phyloP scores from a whole-genome alignment of 2,329 filamentous ascomycete genomes.

The Neonectria punicea region DNA sequence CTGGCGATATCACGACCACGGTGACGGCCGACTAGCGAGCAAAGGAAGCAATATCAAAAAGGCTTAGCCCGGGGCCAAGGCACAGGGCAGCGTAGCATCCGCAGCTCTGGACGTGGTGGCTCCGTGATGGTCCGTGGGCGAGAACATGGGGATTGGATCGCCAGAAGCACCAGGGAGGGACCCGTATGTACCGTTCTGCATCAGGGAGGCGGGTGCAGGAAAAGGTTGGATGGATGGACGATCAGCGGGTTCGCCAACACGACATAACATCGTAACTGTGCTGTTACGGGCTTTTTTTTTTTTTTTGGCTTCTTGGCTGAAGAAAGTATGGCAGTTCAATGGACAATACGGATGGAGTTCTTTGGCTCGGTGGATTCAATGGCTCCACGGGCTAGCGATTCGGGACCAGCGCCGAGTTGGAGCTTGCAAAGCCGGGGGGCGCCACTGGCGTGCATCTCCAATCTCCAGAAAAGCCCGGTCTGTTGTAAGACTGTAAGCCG shows the following conservation, averaged over 20 bases:
- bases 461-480: slow-evolving; percentile 22
- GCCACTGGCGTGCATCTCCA: slow-evolving; percentile 19
- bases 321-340: neutral
- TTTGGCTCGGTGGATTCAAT: neutral
- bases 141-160: slow-evolving; percentile 3
- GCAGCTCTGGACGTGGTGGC: slow-evolving; percentile 2
- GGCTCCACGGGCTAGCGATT: slow-evolving; percentile 10
- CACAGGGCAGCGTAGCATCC: slow-evolving; percentile 26
- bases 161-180: neutral
- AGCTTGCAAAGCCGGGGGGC: slow-evolving; percentile 1
- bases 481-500: neutral
- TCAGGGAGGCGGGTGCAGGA: neutral
- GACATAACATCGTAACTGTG: neutral
- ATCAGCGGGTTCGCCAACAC: neutral
- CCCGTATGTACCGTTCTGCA: neutral
- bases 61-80: slow-evolving; percentile 35
- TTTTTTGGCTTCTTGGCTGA: neutral
- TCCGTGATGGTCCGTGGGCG: slow-evolving; percentile 10
- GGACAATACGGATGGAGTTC: too few relatives aligned
- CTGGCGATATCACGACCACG: slow-evolving; percentile 41
- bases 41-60: slow-evolving; percentile 33
- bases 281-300: neutral
- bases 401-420: neutral
- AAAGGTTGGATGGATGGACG: too few relatives aligned
- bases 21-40: slow-evolving; percentile 19